phyloP scores from a whole-genome alignment of 1,139 yeast genomes.

The Saccharomyces hybrid region DNA sequence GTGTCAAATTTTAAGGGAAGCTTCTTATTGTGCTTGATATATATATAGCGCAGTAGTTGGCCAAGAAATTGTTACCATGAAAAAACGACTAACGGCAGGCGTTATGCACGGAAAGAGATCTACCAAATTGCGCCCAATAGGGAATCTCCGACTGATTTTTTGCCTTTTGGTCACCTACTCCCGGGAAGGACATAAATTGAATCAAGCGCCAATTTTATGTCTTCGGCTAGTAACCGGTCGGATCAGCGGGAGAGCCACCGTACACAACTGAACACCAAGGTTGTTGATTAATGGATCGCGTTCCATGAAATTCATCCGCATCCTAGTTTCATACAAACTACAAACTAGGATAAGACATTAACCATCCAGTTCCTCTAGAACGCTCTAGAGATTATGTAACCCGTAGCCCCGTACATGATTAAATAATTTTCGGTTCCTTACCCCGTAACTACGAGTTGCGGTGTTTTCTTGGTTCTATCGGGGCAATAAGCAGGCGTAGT shows the following conservation, averaged over 20 bases:
- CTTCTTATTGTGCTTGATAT: not conserved
- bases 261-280: not conserved
- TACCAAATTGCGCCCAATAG: not conserved
- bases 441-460: not conserved
- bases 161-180: not conserved
- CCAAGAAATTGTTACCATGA: not conserved
- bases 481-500: slow-evolving; percentile 1
- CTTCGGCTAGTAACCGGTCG: not conserved
- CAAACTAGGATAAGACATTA: not conserved
- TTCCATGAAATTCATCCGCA: not conserved
- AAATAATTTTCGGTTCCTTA: not conserved
- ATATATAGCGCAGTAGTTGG: not conserved
- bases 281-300: not conserved
- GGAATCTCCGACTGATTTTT: not conserved
- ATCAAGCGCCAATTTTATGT: not conserved
- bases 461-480: not conserved
- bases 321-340: not conserved
- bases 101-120: not conserved
- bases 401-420: not conserved
- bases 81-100: not conserved
- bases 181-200: not conserved
- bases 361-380: not conserved
- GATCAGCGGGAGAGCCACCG: not conserved
- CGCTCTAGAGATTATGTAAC: not conserved
- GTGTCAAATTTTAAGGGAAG: not conserved